A percentile compares a stretch with the other conserved stretches of the same genome.
phyloP scores from a whole-genome alignment of 768 basidiomycete genomes.

The Boletus rubroflammeus region DNA sequence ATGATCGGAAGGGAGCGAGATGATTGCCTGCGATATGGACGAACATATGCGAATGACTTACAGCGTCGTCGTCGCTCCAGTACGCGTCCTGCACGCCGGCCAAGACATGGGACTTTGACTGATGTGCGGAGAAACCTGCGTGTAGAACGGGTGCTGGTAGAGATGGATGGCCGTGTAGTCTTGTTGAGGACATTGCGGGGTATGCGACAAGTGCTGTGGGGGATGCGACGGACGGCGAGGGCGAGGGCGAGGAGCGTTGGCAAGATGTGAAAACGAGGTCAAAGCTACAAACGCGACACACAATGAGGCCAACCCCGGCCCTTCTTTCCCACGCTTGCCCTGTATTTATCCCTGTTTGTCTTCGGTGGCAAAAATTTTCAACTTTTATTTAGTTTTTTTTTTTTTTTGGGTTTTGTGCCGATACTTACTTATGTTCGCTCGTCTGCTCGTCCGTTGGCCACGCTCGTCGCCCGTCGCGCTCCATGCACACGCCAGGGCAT shows the following conservation, averaged over 20 bases:
- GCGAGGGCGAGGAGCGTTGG: background rate
- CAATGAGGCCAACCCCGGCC: conserved; percentile 19
- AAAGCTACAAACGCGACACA: conserved; percentile 25
- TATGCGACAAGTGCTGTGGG: conserved; percentile 1
- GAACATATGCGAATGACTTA: conserved; percentile 33
- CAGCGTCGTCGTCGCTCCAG: conserved; percentile 91
- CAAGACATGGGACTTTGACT: conserved; percentile 81
- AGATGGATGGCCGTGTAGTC: conserved; percentile 58
- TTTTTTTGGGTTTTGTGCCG: background rate
- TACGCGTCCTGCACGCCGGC: conserved; percentile 95
- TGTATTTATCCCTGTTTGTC: conserved; percentile 23
- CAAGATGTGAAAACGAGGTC: conserved; percentile 16
- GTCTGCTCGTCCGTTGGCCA: conserved; percentile 24
- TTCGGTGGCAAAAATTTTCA: conserved; percentile 3
- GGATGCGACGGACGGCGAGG: conserved; percentile 19
- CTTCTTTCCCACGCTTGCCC: conserved; percentile 20
- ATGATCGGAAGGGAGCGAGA: conserved; percentile 18
- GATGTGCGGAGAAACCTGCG: conserved; percentile 63
- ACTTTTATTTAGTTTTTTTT: background rate
- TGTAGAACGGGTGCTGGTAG: conserved; percentile 74
- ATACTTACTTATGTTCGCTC: conserved; percentile 17
- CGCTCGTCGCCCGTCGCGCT: conserved; percentile 13
- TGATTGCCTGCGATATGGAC: conserved; percentile 10
- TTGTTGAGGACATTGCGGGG: conserved; percentile 45
- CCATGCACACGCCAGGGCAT: conserved; percentile 11